Evolutionary conservation across 371 early-diverging fungal species (phyloP).

Genomic region (Haplosporangium sp.): DNA sequence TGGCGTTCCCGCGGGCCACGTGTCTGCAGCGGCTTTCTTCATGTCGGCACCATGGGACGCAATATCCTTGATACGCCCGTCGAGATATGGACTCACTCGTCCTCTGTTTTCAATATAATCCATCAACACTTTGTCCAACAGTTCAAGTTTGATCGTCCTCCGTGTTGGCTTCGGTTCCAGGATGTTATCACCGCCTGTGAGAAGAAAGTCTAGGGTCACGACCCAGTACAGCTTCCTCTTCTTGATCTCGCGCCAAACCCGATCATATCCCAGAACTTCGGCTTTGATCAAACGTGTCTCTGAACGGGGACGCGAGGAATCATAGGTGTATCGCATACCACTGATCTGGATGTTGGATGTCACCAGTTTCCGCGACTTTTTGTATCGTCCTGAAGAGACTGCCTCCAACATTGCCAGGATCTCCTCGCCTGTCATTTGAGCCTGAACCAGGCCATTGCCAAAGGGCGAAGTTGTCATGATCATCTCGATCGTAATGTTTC

Average conservation of each 20-base stretch:
- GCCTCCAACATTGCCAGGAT: constrained; percentile 59
- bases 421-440: constrained; percentile 60
- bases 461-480: constrained; percentile 69
- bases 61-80: constrained; percentile 54
- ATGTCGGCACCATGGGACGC: background rate
- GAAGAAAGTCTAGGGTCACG: constrained; percentile 66
- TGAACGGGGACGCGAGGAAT: constrained; percentile 22
- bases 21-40: background rate
- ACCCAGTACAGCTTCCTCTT: constrained; percentile 56
- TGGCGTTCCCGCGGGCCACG: constrained; percentile 38
- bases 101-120: constrained; percentile 41
- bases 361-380: constrained; percentile 37
- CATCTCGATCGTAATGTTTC: constrained; percentile 62
- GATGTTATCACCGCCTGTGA: constrained; percentile 71
- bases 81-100: constrained; percentile 40
- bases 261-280: constrained; percentile 22
- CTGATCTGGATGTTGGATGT: constrained; percentile 58
- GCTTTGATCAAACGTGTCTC: constrained; percentile 25
- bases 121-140: constrained; percentile 53
- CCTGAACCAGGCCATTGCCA: constrained; percentile 60
- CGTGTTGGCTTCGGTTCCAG: constrained; percentile 21
- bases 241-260: constrained; percentile 25
- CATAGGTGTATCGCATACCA: constrained; percentile 37
- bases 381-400: constrained; percentile 31
- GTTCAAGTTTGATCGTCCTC: constrained; percentile 15